Conservation (phyloP, 805 yeast genomes). For the Lipomyces orientalis region DNA sequence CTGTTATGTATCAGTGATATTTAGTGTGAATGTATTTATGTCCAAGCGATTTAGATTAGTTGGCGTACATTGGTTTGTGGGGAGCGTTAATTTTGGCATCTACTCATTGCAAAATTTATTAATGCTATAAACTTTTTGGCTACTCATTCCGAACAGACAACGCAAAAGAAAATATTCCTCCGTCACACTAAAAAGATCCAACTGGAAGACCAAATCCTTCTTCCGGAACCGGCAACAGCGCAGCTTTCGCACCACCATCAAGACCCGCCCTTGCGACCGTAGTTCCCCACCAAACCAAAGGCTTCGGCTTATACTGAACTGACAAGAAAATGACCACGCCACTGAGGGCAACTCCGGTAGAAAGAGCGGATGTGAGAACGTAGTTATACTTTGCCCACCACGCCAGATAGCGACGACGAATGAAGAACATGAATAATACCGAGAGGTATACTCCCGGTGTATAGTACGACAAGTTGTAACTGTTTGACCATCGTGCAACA, state of each 20-base stretch:
- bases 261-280: conserved; percentile 35
- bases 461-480: conserved; percentile 26
- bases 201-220: conserved; percentile 49
- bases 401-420: conserved; percentile 59
- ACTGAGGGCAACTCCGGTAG: conserved; percentile 69
- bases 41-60: too few relatives aligned
- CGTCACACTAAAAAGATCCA: conserved; percentile 14
- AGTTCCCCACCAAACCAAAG: conserved; percentile 70
- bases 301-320: conserved; percentile 51
- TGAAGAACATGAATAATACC: conserved; percentile 59
- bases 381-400: conserved; percentile 84
- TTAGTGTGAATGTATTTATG: background rate
- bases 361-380: conserved; percentile 67
- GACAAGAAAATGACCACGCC: conserved; percentile 62
- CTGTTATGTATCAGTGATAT: too few relatives aligned
- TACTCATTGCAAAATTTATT: too few relatives aligned
- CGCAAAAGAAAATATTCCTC: too few relatives aligned
- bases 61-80: too few relatives aligned
- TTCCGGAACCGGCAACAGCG: conserved; percentile 37
- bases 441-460: conserved; percentile 45
- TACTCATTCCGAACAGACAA: too few relatives aligned
- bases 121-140: too few relatives aligned
- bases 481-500: conserved; percentile 17
- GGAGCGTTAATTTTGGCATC: too few relatives aligned
- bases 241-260: conserved; percentile 33